Base-by-base conservation (phyloP, 768 basidiomycete genomes). In the Hortiboletus campestris region DNA sequence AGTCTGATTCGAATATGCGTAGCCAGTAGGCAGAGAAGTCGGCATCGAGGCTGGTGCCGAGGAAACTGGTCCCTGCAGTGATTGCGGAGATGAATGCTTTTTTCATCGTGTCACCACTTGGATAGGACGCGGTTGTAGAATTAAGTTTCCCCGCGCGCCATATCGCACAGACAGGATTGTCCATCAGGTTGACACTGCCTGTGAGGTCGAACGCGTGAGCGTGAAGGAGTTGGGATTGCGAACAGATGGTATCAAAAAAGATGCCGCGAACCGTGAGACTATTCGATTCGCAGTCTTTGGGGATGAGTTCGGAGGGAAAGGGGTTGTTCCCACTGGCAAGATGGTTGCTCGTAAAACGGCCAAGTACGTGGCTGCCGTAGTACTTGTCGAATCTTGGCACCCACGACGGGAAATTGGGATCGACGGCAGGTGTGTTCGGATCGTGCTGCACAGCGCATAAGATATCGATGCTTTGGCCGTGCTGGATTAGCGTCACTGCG, bases 341-440 rank as follows among this genome's bases (percentile, higher is more conserved):
- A 43, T 39, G 51, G 11, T 53, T 6, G 51, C 44, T 53, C 42
- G 51, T 46, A 29, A 45, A 53, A 29, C 51, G 51, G 19, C 51
- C 51, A n/a, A 53, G 51, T 28, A 53, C 44, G 19, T 28, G 51
- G 28, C 25, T 36, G 20, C 51, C 43, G 19, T 45, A 53, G 36
- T 29, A 53, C 34, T 46, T 38, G 36, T 44, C 51, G 39, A 57
- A 57, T 8, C 53, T 53, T 6, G 56, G 53, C 19, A 57, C 56
- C 52, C 52, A 57, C 44, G 51, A 55, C 13, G 51, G 51, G 44
- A 53, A 53, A 34, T 38, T 20, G 14, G 36, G 44, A 28, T 53
- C 51, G 12, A 53, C 8, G n/a, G 29, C 10, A 14, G 34, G 19
- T 14, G 36, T 7, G 34, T 22, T 31, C n/a, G 44, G 44, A 28